Evolutionary conservation across 2,329 filamentous ascomycete genomes (phyloP), one percentile per base, ranked within the genome.

Genomic region (Capronia coronata): DNA sequence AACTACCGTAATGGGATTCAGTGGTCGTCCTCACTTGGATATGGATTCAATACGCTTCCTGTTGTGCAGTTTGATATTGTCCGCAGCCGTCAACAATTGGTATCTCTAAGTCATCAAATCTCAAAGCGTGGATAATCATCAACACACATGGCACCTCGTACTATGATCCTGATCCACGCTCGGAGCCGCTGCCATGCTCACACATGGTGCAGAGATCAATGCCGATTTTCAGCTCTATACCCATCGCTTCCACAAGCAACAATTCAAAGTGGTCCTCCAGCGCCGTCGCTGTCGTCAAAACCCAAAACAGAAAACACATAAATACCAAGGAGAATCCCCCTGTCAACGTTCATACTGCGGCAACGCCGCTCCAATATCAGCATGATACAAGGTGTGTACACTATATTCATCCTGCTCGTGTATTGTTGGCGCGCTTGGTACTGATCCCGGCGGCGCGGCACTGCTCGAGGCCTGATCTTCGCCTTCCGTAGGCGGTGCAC

Each of bases 371-470:
- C 67, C 66, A 16, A 60, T 61, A 43, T 65, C 64, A 27, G 63
- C 63, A 19, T 68, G 60, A 34, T 65, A 65, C 21, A 69, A 64
- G 35, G 71, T 59, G 14, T 58, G 49, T 46, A 60, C 51, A 62
- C 72, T 67, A 58, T 76, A 71, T 52, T 78, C 72, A 48, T 81
- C 73, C 39, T 82, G 74, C 29, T 69, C 65, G n/a, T 84, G 66
- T 21, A 74, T 66, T 2, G 81, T 82, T 3, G 82, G 81, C 39
- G 76, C 78, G 1, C 79, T 77, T 9, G 56, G 54, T 5, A 40
- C 41, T 21, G 45, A 19, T 7, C 30, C 29, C n/a, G 58, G 59
- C 32, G 45, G 13, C 34, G 48, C 29, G 14, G 48, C 35, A 34
- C 46, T 49, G 48, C 38, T 54, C 42, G 59, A 58, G 23, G 63